These are phyloP conservation scores for Sesbania bispinosa DNA, from an alignment of 306 rosid genomes.

Conservation along the genomic window DNA sequence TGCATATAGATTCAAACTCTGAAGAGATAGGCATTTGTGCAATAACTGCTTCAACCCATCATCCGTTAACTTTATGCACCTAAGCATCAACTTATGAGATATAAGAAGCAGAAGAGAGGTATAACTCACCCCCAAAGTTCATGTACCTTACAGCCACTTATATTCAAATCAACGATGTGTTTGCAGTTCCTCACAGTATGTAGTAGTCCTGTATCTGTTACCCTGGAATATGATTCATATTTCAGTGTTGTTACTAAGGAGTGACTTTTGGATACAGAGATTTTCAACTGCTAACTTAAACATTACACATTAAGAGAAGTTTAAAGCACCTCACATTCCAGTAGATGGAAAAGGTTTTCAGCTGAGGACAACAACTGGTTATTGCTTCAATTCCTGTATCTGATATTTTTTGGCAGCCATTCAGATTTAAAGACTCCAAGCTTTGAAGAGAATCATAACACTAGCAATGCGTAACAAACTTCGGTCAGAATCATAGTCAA, in stretches of 20 bases:
- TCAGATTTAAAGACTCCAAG: slow-evolving; percentile 71
- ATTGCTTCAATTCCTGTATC: slow-evolving; percentile 75
- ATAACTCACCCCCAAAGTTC: neutral
- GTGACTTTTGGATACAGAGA: slow-evolving; percentile 2
- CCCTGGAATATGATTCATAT: slow-evolving; percentile 46
- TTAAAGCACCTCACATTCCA: slow-evolving; percentile 81
- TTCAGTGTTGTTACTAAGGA: slow-evolving; percentile 16
- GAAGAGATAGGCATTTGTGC: slow-evolving; percentile 51
- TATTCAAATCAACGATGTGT: slow-evolving; percentile 55
- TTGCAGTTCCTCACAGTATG: slow-evolving; percentile 64
- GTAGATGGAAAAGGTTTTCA: slow-evolving; percentile 60
- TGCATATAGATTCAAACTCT: slow-evolving; percentile 76
- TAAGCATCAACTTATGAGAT: slow-evolving; percentile 31
- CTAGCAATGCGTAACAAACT: slow-evolving; percentile 36
- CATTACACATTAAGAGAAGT: neutral
- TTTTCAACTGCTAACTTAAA: neutral
- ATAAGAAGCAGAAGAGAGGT: slow-evolving; percentile 7
- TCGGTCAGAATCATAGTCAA: slow-evolving; percentile 18
- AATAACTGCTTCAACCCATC: slow-evolving; percentile 58
- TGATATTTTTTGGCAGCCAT: slow-evolving; percentile 85
- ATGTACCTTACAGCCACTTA: slow-evolving; percentile 91
- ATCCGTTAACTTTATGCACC: slow-evolving; percentile 76
- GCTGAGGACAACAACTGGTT: slow-evolving; percentile 56
- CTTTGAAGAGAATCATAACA: slow-evolving; percentile 60
- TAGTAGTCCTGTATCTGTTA: slow-evolving; percentile 49